Base-by-base conservation (phyloP, 176 grass and related monocot species). In the Microstegium vimineum region DNA sequence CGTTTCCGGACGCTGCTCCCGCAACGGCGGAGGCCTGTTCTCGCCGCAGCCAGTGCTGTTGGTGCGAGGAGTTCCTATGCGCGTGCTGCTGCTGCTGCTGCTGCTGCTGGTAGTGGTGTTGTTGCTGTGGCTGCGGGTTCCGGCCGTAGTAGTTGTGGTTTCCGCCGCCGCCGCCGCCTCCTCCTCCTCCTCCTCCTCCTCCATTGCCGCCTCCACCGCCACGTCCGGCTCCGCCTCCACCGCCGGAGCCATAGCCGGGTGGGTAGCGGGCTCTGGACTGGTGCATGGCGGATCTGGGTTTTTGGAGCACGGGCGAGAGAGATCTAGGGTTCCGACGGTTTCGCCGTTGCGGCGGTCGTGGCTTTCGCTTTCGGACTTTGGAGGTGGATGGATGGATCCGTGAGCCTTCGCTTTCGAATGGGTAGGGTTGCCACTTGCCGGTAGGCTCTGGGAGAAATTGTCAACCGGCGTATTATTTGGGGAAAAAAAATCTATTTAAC, bases 271-370 rank as follows among this genome's bases (percentile, higher is more conserved):
- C 82, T 12, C 76, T 80, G 32, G 76, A 82, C 37, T 89, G 87
- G 62, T 85, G 82, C 87, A 89, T 89, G 63, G 71, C 33, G 63
- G 87, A 89, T 89, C 77, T 81, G 70, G 52, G 82, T 82, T 81
- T 89, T 80, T 42, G 63, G 70, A 80, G 82, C 30, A 49, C 62
- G 41, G 38, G 61, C n/a, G 40, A 26, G 52, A 76, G 63, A 67
- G 77, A 89, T 89, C 82, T 85, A 89, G 87, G 82, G 87, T 81
- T 89, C 76, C 82, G 40, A 62, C 45, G 82, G 37, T 63, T 85
- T 38, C 62, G 8, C 30, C 38, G 36, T 69, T 61, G 45, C 8
- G 73, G 80, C 26, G 41, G 64, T 26, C 33, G 77, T 57, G 66
- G 54, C 51, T 42, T 52, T 83, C 42, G 62, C 31, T 69, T 76